Evolutionary conservation across 2,329 filamentous ascomycete genomes (phyloP).

Genomic region (Xylariales sp.): DNA sequence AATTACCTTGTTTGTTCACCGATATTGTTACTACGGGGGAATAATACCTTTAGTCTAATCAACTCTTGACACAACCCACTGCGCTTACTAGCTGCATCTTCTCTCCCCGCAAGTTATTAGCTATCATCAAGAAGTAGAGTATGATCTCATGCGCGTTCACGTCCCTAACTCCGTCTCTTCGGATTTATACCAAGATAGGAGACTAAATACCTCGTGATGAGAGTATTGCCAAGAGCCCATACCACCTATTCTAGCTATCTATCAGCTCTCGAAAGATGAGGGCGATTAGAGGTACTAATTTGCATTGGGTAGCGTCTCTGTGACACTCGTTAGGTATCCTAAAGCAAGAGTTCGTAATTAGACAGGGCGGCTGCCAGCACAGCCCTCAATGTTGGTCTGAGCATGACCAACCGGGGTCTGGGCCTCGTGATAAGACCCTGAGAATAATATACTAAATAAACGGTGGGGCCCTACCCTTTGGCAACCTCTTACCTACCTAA

Average conservation of each 20-base stretch:
- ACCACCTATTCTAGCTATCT: not conserved
- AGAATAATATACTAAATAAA: conserved; percentile 10
- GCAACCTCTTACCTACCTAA: not conserved
- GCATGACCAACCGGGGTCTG: conserved; percentile 16
- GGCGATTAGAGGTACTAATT: conserved; percentile 18
- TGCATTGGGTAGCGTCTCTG: conserved; percentile 10
- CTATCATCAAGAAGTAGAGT: not conserved
- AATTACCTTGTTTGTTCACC: conserved; percentile 2
- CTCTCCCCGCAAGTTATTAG: not conserved
- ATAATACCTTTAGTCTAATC: not conserved
- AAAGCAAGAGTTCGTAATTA: conserved; percentile 24
- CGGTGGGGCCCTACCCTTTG: conserved; percentile 25
- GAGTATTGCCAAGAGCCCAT: conserved; percentile 1
- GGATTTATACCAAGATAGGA: conserved; percentile 6
- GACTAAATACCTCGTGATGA: not conserved
- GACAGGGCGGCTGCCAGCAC: conserved; percentile 35
- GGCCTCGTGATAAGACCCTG: conserved; percentile 32
- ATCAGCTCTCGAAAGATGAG: conserved; percentile 12
- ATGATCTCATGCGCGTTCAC: not conserved
- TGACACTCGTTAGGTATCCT: conserved; percentile 13
- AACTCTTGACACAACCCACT: not conserved
- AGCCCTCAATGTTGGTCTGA: conserved; percentile 24
- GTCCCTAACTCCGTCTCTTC: conserved; percentile 7
- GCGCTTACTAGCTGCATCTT: not conserved
- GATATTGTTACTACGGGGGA: conserved; percentile 5